phyloP scores from a whole-genome alignment of 139 green algal genomes.

The Medakamo hakoo region DNA sequence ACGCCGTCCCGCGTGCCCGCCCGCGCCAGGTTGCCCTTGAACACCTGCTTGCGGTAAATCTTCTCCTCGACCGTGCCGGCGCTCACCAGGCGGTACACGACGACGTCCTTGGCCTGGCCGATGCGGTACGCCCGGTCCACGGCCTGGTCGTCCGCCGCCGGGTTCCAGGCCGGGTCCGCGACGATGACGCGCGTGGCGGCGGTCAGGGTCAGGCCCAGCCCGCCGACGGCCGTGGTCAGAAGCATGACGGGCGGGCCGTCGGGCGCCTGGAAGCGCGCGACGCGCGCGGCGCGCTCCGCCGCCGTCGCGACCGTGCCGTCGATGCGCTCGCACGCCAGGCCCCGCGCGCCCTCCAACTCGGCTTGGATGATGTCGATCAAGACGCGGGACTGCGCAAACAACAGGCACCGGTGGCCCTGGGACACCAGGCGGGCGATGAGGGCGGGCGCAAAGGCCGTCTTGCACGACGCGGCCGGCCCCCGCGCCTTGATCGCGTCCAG shows the following conservation, averaged over 20 bases:
- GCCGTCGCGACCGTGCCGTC: conserved; percentile 55
- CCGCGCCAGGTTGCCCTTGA: conserved; percentile 57
- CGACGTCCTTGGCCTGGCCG: conserved; percentile 36
- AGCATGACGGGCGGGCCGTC: conserved; percentile 69
- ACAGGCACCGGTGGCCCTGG: conserved; percentile 62
- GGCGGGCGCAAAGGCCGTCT: conserved; percentile 54
- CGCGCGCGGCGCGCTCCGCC: conserved; percentile 22
- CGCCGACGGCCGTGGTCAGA: conserved; percentile 78
- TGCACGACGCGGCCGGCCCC: conserved; percentile 46
- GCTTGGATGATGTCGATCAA: conserved; percentile 83
- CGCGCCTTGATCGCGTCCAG: conserved; percentile 2
- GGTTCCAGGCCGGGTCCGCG: conserved; percentile 60
- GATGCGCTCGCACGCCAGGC: conserved; percentile 51
- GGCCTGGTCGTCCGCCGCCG: conserved; percentile 42
- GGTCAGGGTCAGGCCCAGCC: conserved; percentile 87
- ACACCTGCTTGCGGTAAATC: conserved; percentile 74
- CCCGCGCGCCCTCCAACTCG: conserved; percentile 17
- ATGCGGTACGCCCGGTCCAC: conserved; percentile 79
- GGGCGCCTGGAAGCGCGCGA: conserved; percentile 53
- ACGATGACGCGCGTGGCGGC: conserved; percentile 79
- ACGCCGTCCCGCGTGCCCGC: conserved; percentile 58
- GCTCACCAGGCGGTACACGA: conserved; percentile 74
- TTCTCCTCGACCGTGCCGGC: conserved; percentile 86
- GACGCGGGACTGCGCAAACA: conserved; percentile 74
- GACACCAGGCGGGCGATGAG: conserved; percentile 54